Evolutionary conservation across 768 basidiomycete genomes (phyloP), one percentile per base, ranked within the genome.

Genomic region (Atractiella rhizophila): DNA sequence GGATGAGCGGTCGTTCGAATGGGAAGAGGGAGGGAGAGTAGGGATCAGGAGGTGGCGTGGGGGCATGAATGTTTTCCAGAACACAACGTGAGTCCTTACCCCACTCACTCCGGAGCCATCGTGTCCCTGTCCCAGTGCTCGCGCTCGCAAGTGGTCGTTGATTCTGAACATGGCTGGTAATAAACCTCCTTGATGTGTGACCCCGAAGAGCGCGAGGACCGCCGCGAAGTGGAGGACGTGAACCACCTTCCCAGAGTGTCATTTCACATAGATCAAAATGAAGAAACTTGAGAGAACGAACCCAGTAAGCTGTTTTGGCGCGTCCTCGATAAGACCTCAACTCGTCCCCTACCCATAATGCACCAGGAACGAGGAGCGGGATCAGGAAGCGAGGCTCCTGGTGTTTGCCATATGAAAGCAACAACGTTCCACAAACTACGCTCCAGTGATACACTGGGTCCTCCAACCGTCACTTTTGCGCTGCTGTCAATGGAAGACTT

Each of bases 361-460:
- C 35, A 25, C 48, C n/a, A 0, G 48, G 49, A 11, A 50, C 16
- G 36, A 53, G 4, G n/a, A 49, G 40, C 3, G 51, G 49, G 15
- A 53, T 13, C 28, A 53, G 47, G 42, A 51, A 53, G n/a, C 51
- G 49, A 6, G 49, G 45, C 20, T 53, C 51, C 25, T 53, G 51
- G 24, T 53, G 51, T 1, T 49, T 49, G 12, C 39, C 40, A 12
- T 46, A 30, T n/a, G 51, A 51, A 8, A 53, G 49, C 18, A 43
- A 16, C 0, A 21, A 8, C 5, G 36, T 12, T 0, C 45, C 40
- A 1, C 48, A 20, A 18, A 45, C 2, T 26, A 44, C 16, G 4
- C 39, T 20, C 2, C 37, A 33, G 15, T 48, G 36, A 19, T 29
- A 29, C 1, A 46, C 49, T 48, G 43, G 15, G 9, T 2, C n/a